These are phyloP conservation scores for Zymoseptoria ardabiliae DNA, from an alignment of 2,329 filamentous ascomycete species.

Conservation along the genomic window DNA sequence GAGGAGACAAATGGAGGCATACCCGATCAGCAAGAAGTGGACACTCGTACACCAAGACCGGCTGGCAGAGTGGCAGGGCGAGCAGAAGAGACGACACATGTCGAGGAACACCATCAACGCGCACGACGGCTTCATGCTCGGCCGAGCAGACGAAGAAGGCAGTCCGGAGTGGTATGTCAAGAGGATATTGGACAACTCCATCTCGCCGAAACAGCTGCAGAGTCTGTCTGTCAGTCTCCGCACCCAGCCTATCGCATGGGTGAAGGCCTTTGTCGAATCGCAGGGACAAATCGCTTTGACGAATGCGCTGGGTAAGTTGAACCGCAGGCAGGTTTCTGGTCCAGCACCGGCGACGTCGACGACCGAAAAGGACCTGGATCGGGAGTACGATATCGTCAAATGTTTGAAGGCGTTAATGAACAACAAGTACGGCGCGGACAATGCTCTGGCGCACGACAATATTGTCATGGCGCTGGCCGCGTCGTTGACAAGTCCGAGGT, in stretches of 20 bases:
- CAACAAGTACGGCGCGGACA: constrained; percentile 97
- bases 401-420: constrained; percentile 97
- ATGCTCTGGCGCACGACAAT: constrained; percentile 83
- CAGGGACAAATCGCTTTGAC: constrained; percentile 95
- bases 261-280: constrained; percentile 91
- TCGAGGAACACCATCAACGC: constrained; percentile 60
- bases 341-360: constrained; percentile 56
- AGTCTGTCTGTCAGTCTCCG: constrained; percentile 90
- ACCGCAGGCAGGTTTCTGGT: constrained; percentile 71
- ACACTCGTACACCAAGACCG: constrained; percentile 92
- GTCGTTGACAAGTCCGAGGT: constrained; percentile 77
- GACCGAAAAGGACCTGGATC: constrained; percentile 74
- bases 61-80: constrained; percentile 85
- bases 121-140: constrained; percentile 55
- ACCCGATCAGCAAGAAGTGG: constrained; percentile 94
- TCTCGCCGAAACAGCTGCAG: constrained; percentile 83
- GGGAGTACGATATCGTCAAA: constrained; percentile 95
- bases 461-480: constrained; percentile 81
- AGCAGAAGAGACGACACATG: constrained; percentile 78
- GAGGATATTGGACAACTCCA: constrained; percentile 91
- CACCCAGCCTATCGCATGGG: constrained; percentile 95
- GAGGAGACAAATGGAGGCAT: constrained; percentile 89
- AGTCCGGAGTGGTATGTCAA: constrained; percentile 98
- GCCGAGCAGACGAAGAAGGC: constrained; percentile 84
- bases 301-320: constrained; percentile 88